Base-by-base conservation (phyloP, 176 grass and related monocot genomes). In the Saccharum spontaneum region DNA sequence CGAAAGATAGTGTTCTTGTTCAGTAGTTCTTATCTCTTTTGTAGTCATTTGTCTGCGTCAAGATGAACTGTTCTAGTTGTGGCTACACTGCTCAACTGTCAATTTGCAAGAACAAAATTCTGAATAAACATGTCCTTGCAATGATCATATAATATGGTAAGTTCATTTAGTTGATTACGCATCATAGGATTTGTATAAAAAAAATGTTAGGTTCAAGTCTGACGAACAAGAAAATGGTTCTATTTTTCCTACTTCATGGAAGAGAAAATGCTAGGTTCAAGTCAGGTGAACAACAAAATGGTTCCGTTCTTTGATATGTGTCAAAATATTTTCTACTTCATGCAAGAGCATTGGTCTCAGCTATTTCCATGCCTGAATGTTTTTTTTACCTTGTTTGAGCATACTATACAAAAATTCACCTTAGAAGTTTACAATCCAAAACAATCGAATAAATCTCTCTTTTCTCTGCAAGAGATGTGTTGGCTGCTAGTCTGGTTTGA, bases 401-500 rank as follows among this genome's bases (percentile, higher is more conserved):
- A 45, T 48, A 16, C 6, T n/a, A 49, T 36, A 34, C 4, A 43
- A 61, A 26, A 62, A 43, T 76, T 52, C 40, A 10, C 4, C 10
- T 14, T 20, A 4, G 0, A 76, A 69, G 16, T 8, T 65, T 67
- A 3, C 41, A 46, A 79, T 39, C 0, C 14, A 60, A 30, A 78
- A 82, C 8, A 44, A 36, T 22, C 0, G 28, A 78, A 41, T 14
- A 41, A 31, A 63, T 0, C 7, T 31, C 40, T 39, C n/a, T 70
- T 15, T 38, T 3, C 33, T 30, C 0, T 57, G 24, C 57, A 67
- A 79, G 17, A 77, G 39, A 77, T 52, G 43, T 52, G 15, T 34
- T 76, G 78, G 67, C 59, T 81, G 78, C 65, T 77, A 41, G 17
- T 31, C 41, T 81, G 55, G 44, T 66, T 82, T 28, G 72, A 73